phyloP scores from a whole-genome alignment of 2,329 filamentous ascomycete genomes.

The Pseudogymnoascus sp. region DNA sequence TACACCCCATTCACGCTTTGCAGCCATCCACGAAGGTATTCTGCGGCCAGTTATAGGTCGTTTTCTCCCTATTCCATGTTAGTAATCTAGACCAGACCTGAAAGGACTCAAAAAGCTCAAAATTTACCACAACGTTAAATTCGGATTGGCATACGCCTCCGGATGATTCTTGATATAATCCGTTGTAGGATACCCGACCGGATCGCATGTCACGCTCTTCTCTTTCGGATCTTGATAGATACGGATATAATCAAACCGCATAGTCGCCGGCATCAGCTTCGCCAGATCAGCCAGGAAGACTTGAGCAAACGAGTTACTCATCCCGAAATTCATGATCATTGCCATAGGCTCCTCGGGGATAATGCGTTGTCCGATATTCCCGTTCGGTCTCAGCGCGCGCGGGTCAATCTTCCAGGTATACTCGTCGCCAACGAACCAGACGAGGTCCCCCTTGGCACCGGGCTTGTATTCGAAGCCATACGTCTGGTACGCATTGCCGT shows the following conservation, averaged over 20 bases:
- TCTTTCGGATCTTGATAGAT: conserved; percentile 58
- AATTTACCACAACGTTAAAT: conserved; percentile 53
- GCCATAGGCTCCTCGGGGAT: conserved; percentile 61
- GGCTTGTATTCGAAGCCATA: conserved; percentile 57
- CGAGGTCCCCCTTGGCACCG: conserved; percentile 50
- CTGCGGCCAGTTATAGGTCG: conserved; percentile 50
- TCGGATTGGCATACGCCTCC: conserved; percentile 54
- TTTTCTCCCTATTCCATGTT: conserved; percentile 31
- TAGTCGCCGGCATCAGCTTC: conserved; percentile 50
- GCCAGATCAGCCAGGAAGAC: conserved; percentile 50
- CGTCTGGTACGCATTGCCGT: conserved; percentile 52
- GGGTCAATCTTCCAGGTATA: conserved; percentile 56
- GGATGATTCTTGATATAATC: conserved; percentile 55
- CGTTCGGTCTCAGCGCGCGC: conserved; percentile 54
- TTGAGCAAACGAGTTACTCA: conserved; percentile 56
- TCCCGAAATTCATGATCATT: conserved; percentile 60
- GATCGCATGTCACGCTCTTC: conserved; percentile 57
- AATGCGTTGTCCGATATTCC: conserved; percentile 57
- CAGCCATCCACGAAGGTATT: conserved; percentile 54
- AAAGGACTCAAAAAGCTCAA: background rate
- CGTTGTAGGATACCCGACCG: conserved; percentile 56
- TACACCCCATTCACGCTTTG: conserved; percentile 12
- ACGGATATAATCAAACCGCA: conserved; percentile 61
- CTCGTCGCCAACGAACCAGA: conserved; percentile 59
- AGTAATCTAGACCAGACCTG: conserved; percentile 14